Conservation (phyloP, 768 basidiomycete genomes). For the Asterophora lycoperdoides region DNA sequence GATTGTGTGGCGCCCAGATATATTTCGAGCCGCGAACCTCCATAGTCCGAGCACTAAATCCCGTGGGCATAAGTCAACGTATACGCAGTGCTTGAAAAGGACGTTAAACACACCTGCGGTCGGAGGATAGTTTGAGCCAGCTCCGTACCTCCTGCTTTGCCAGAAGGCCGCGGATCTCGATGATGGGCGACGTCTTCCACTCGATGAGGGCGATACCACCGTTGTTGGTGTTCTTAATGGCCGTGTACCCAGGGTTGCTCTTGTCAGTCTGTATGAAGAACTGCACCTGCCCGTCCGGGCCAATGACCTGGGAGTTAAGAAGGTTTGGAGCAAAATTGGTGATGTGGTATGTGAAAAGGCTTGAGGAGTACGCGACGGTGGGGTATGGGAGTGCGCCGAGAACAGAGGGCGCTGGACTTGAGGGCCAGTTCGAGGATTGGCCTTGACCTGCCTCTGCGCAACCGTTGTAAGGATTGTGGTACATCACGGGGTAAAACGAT, state of each 20-base stretch:
- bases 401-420: slow-evolving; percentile 42
- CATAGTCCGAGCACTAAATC: slow-evolving; percentile 46
- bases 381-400: slow-evolving; percentile 64
- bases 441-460: slow-evolving; percentile 30
- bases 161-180: slow-evolving; percentile 52
- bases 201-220: slow-evolving; percentile 51
- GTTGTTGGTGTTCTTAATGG: slow-evolving; percentile 46
- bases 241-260: slow-evolving; percentile 47
- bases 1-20: slow-evolving; percentile 52
- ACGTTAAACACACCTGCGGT: slow-evolving; percentile 31
- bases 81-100: background rate
- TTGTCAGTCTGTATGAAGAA: slow-evolving; percentile 50
- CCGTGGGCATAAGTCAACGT: background rate
- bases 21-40: slow-evolving; percentile 45
- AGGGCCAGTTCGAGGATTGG: slow-evolving; percentile 21
- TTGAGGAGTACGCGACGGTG: slow-evolving; percentile 25
- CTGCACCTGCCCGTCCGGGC: slow-evolving; percentile 42
- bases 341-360: slow-evolving; percentile 42
- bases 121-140: slow-evolving; percentile 53
- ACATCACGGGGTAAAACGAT: slow-evolving; percentile 13
- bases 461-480: slow-evolving; percentile 35
- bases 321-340: slow-evolving; percentile 46
- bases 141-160: slow-evolving; percentile 44
- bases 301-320: slow-evolving; percentile 52
- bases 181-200: slow-evolving; percentile 45